These are phyloP conservation scores for Chytriomyces sp. DNA, from an alignment of 192 early-diverging fungal species.

Conservation along the genomic window DNA sequence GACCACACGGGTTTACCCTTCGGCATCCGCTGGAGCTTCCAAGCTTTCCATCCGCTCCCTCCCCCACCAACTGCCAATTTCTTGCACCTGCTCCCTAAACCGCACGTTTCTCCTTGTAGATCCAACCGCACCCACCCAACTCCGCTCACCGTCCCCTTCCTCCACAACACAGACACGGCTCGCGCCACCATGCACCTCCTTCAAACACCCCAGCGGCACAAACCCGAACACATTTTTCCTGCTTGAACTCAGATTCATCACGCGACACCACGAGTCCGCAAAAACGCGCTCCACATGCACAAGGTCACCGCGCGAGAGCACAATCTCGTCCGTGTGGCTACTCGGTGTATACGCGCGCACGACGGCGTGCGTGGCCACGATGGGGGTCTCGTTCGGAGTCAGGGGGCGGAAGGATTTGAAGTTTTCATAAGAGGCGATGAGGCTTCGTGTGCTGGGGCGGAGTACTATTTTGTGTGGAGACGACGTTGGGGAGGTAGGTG, in stretches of 20 bases:
- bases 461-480: background rate
- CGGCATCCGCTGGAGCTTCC: too few species aligned
- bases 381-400: background rate
- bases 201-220: conserved; percentile 2
- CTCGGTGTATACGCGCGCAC: background rate
- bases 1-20: too few species aligned
- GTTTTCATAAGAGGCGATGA: background rate
- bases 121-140: background rate
- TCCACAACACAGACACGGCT: background rate
- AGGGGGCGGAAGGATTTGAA: background rate
- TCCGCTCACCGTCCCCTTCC: background rate
- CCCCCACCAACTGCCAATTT: background rate
- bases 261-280: background rate
- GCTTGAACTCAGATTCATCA: background rate
- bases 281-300: background rate
- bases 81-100: background rate
- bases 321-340: background rate
- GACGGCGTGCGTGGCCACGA: background rate
- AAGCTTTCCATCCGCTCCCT: background rate
- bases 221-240: background rate
- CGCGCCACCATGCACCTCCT: background rate
- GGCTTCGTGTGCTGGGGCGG: conserved; percentile 1
- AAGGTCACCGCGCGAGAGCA: background rate
- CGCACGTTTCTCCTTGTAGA: background rate
- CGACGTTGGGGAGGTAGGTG: background rate